These are phyloP conservation scores for Alternaria sp. DNA, from an alignment of 2,329 filamentous ascomycete genomes.

Conservation along the genomic window DNA sequence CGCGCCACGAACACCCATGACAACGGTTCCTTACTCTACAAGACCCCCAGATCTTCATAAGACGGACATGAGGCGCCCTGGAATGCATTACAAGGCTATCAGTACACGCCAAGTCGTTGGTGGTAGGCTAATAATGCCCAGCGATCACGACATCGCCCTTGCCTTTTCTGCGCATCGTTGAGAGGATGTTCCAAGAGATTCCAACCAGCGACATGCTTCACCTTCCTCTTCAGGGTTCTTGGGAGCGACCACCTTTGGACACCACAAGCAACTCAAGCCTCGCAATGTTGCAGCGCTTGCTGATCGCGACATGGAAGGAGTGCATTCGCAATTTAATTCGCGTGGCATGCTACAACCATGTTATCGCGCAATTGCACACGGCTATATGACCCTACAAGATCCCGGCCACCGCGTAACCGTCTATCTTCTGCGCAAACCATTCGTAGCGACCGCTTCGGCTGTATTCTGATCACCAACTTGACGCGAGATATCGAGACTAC, in stretches of 20 bases:
- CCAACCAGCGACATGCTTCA: slow-evolving; percentile 22
- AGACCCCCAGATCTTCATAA: not conserved
- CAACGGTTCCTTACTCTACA: not conserved
- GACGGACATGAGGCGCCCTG: not conserved
- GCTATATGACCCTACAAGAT: slow-evolving; percentile 24
- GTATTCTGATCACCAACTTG: not conserved
- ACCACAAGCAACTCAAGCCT: slow-evolving; percentile 35
- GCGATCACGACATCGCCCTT: slow-evolving; percentile 35
- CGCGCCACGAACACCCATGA: not conserved
- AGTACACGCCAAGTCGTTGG: slow-evolving; percentile 11
- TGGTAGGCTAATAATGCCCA: slow-evolving; percentile 27
- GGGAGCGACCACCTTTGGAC: slow-evolving; percentile 19
- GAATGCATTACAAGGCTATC: not conserved
- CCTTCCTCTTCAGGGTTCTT: slow-evolving; percentile 35
- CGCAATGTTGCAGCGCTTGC: slow-evolving; percentile 27
- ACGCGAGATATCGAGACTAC: not conserved
- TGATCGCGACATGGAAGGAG: slow-evolving; percentile 34
- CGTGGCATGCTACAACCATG: slow-evolving; percentile 2
- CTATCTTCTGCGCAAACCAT: slow-evolving; percentile 6
- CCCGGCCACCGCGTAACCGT: slow-evolving; percentile 13
- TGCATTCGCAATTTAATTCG: slow-evolving; percentile 9
- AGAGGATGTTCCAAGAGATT: slow-evolving; percentile 28
- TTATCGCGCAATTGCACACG: slow-evolving; percentile 21
- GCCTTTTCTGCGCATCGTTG: slow-evolving; percentile 18
- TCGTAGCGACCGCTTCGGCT: not conserved